phyloP scores from a whole-genome alignment of 306 rosid species.

The Quercus wislizeni region DNA sequence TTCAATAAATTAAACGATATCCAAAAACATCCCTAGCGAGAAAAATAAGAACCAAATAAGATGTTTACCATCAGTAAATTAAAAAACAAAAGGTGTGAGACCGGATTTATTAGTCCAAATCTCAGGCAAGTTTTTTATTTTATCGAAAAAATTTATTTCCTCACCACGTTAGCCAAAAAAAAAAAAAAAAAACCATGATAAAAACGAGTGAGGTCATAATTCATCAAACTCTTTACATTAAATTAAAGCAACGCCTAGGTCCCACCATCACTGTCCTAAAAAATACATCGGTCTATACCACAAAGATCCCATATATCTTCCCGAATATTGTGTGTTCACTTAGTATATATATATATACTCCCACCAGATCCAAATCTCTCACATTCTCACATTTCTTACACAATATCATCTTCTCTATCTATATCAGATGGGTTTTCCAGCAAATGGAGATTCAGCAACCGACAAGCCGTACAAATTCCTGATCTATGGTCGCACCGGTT shows the following conservation, averaged over 20 bases:
- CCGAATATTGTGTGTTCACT: background rate
- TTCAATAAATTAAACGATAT: no score
- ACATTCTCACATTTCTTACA: background rate
- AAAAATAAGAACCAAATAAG: no score
- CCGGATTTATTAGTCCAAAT: no score
- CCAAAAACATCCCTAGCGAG: accelerated
- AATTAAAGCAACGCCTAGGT: no score
- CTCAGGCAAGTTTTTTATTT: no score
- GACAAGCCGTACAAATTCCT: constrained; percentile 51
- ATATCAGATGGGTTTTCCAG: constrained; percentile 58
- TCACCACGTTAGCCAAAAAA: no score
- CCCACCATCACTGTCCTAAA: background rate
- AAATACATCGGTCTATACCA: background rate
- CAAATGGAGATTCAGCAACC: constrained; percentile 33
- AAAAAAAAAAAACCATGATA: no score
- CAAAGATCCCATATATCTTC: background rate
- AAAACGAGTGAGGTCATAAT: no score
- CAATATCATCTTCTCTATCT: background rate
- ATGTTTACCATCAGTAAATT: no score
- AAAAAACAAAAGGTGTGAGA: no score
- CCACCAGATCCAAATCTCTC: constrained; percentile 13
- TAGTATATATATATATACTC: background rate
- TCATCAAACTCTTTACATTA: no score
- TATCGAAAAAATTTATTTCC: no score
- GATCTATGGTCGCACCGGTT: constrained; percentile 82